Evolutionary conservation across 225 moss, liverwort and hornwort species (phyloP).

Genomic region (Polytrichum commune): DNA sequence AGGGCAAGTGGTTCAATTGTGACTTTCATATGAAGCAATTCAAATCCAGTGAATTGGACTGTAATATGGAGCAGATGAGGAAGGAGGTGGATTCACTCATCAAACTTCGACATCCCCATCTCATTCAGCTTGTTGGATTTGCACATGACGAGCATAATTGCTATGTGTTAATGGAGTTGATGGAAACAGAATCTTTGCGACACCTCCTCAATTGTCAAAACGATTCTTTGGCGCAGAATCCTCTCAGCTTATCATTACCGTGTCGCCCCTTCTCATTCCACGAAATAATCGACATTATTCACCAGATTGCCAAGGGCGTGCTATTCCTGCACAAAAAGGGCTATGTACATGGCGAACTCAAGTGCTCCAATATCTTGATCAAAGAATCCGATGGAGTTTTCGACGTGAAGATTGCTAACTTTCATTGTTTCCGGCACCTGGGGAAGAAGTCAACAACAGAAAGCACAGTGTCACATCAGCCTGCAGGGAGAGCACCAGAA

Average conservation of each 20-base stretch:
- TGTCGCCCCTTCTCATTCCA: not conserved
- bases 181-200: not conserved
- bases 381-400: not conserved
- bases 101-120: conserved; percentile 10
- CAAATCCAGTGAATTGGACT: not conserved
- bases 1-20: not conserved
- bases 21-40: not conserved
- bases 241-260: not conserved
- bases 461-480: conserved; percentile 1
- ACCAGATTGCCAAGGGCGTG: conserved; percentile 11
- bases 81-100: not conserved
- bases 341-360: conserved; percentile 4
- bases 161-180: conserved; percentile 4
- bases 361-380: conserved; percentile 7
- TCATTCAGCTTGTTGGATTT: conserved; percentile 7
- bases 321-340: conserved; percentile 3
- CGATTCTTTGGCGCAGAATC: not conserved
- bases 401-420: conserved; percentile 6
- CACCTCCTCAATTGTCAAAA: not conserved
- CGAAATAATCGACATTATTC: not conserved
- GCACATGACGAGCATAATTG: not conserved
- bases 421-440: not conserved
- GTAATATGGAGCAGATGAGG: not conserved
- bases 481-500: conserved; percentile 1
- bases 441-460: not conserved